A percentile compares a stretch with the other conserved stretches of the same genome.
Evolutionary conservation across 1,284 basidiomycete species (phyloP).

Genomic region (Ustanciosporium gigantosporum): DNA sequence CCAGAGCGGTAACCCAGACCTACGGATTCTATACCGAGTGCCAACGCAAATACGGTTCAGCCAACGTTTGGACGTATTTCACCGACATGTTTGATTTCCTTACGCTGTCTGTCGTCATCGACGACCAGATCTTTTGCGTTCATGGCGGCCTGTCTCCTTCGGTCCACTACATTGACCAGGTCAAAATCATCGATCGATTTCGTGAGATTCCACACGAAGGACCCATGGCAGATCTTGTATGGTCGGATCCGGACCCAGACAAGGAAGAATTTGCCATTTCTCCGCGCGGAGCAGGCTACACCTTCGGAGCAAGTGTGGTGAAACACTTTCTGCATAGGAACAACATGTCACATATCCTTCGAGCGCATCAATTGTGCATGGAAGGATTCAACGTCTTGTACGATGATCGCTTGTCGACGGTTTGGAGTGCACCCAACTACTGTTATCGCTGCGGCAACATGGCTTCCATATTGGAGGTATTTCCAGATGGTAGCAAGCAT

Average conservation of each 20-base stretch:
- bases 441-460: slow-evolving; percentile 98
- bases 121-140: slow-evolving; percentile 98
- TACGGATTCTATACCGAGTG: slow-evolving; percentile 99
- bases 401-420: slow-evolving; percentile 91
- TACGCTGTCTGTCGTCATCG: slow-evolving; percentile 95
- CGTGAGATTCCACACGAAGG: slow-evolving; percentile 99
- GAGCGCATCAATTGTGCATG: slow-evolving; percentile 99
- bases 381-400: slow-evolving; percentile 95
- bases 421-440: slow-evolving; percentile 98
- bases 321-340: slow-evolving; percentile 90
- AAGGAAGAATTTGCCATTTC: slow-evolving; percentile 99
- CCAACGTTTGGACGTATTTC: slow-evolving; percentile 98
- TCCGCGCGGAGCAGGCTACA: slow-evolving; percentile 96
- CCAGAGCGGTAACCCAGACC: slow-evolving; percentile 94
- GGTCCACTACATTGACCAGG: slow-evolving; percentile 98
- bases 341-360: slow-evolving; percentile 93
- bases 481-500: slow-evolving; percentile 83
- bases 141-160: slow-evolving; percentile 96
- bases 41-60: slow-evolving; percentile 85
- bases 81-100: slow-evolving; percentile 99
- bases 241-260: slow-evolving; percentile 98
- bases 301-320: slow-evolving; percentile 97
- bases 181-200: slow-evolving; percentile 98
- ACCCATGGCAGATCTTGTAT: slow-evolving; percentile 99
- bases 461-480: slow-evolving; percentile 93